Conservation (phyloP, 2,329 filamentous ascomycete genomes). For the Apiospora aurea region DNA sequence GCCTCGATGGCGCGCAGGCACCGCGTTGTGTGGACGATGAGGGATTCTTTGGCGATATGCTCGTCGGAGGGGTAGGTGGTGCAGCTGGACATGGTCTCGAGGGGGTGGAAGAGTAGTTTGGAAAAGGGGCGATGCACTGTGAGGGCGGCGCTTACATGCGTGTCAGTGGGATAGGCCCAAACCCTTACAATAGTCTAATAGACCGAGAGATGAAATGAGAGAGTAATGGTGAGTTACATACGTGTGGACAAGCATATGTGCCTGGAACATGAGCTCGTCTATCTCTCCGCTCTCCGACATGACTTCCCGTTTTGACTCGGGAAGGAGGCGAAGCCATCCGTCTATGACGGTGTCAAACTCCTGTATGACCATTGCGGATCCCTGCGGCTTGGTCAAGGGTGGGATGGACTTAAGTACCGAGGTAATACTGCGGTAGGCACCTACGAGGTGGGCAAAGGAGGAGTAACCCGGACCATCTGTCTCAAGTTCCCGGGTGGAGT, state of each 20-base stretch:
- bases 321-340: conserved; percentile 48
- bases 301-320: conserved; percentile 41
- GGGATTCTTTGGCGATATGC: conserved; percentile 31
- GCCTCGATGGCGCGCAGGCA: conserved; percentile 47
- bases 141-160: conserved; percentile 40
- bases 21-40: conserved; percentile 49
- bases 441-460: conserved; percentile 71
- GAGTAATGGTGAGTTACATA: no score
- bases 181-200: no score
- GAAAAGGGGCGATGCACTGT: conserved; percentile 49
- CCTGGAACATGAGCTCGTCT: conserved; percentile 42
- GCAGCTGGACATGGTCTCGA: conserved; percentile 50
- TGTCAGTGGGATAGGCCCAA: background rate
- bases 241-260: conserved; percentile 38
- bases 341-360: conserved; percentile 45
- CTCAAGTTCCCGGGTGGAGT: conserved; percentile 66
- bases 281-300: conserved; percentile 41
- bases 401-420: conserved; percentile 38
- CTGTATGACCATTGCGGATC: conserved; percentile 42
- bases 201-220: no score
- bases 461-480: conserved; percentile 63
- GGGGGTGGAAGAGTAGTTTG: conserved; percentile 45
- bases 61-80: conserved; percentile 34
- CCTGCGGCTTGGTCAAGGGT: conserved; percentile 32
- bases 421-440: conserved; percentile 57